Evolutionary conservation across 805 yeast species (phyloP).

Genomic region (Yarrowia osloensis): DNA sequence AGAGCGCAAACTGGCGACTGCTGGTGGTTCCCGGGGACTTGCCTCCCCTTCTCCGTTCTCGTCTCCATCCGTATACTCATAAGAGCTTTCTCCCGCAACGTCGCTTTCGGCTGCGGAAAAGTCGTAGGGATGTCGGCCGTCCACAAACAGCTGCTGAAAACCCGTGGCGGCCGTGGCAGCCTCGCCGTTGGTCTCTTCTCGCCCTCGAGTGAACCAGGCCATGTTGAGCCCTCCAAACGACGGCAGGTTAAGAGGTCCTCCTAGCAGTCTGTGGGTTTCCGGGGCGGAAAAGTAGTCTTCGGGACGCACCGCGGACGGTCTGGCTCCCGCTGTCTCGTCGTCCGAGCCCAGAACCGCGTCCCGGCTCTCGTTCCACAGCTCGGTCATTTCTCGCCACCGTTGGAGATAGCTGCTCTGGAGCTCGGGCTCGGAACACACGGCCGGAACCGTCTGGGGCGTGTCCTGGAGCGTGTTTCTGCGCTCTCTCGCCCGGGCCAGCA

Average conservation of each 20-base stretch:
- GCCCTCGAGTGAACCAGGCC: constrained; percentile 16
- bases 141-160: constrained; percentile 25
- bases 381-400: constrained; percentile 23
- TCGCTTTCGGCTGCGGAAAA: constrained; percentile 27
- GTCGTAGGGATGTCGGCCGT: constrained; percentile 22
- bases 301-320: neutral
- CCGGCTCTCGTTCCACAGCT: constrained; percentile 14
- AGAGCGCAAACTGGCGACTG: neutral
- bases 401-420: constrained; percentile 22
- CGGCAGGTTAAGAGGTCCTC: constrained; percentile 23
- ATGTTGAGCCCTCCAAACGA: constrained; percentile 15
- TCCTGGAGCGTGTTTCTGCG: constrained; percentile 17
- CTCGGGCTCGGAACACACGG: constrained; percentile 20
- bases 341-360: constrained; percentile 22
- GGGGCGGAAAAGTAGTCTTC: constrained; percentile 25
- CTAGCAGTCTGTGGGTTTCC: neutral
- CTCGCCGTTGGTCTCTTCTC: neutral
- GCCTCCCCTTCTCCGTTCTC: constrained; percentile 38
- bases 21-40: neutral
- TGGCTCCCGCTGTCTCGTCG: constrained; percentile 11
- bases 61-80: constrained; percentile 8
- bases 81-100: constrained; percentile 1
- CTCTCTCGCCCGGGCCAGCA: constrained; percentile 9
- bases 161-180: constrained; percentile 13
- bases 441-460: neutral